Conservation (phyloP, 257 asterid species). For the Fraxinus pennsylvanica region DNA sequence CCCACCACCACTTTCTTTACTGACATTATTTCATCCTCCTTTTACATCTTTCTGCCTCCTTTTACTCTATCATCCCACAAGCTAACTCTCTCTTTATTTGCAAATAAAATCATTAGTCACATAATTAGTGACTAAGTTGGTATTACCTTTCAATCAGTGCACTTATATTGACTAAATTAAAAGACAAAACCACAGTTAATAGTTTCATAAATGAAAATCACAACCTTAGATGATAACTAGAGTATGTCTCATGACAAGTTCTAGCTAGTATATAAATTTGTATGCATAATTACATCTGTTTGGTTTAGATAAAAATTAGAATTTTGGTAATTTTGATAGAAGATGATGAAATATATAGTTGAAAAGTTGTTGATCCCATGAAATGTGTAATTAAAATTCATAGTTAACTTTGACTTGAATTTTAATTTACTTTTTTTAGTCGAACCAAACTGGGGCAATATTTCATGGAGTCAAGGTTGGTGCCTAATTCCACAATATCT, state of each 20-base stretch:
- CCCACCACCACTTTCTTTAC: conserved; percentile 38
- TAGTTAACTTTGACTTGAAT: too few species aligned
- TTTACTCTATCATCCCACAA: conserved; percentile 39
- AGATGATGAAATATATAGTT: too few species aligned
- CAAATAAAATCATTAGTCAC: conserved; percentile 34
- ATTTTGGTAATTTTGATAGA: too few species aligned
- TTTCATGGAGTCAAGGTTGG: too few species aligned
- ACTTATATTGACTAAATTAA: conserved; percentile 26
- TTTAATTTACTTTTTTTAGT: too few species aligned
- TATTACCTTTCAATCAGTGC: conserved; percentile 44
- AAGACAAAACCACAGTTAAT: conserved; percentile 14
- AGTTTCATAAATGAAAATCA: conserved; percentile 11
- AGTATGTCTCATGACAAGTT: too few species aligned
- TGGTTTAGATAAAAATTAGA: too few species aligned
- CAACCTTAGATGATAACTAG: background rate
- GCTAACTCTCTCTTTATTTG: conserved; percentile 4
- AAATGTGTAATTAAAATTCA: too few species aligned
- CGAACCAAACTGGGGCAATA: too few species aligned
- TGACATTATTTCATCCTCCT: conserved; percentile 40
- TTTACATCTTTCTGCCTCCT: conserved; percentile 33
- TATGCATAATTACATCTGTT: background rate
- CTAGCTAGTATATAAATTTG: too few species aligned
- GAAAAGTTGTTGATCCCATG: too few species aligned
- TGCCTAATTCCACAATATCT: background rate
- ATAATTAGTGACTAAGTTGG: conserved; percentile 28